Base-by-base conservation (phyloP, 139 green algal genomes). In the Chlorella sp. region DNA sequence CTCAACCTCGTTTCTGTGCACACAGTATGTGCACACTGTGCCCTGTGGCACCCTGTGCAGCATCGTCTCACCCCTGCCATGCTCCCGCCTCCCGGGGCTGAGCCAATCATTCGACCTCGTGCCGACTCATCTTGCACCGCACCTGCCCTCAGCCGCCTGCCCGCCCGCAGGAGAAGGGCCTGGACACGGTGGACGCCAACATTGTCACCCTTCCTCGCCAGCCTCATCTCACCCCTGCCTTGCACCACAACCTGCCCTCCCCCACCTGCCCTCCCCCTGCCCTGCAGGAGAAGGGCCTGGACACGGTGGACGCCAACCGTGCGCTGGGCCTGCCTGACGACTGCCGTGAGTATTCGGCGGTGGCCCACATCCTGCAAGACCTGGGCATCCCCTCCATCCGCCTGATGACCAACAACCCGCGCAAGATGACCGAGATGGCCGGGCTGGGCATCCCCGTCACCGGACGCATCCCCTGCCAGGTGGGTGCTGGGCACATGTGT, bases 101-200 rank as follows among this genome's bases (percentile, higher is more conserved):
- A 14, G 60, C 60, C 18, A 68, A 18, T n/a, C n/a, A n/a, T n/a
- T n/a, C n/a, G n/a, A n/a, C n/a, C n/a, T n/a, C n/a, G n/a, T n/a
- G n/a, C n/a, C n/a, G n/a, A n/a, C n/a, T n/a, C n/a, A n/a, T n/a
- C n/a, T n/a, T n/a, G 48, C 48, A 57, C 48, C 48, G 48, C 48
- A 57, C 48, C 48, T n/a, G 48, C 48, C 48, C 48, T 57, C 48
- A 5, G 7, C 5, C 48, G 48, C 48, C 48, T 57, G n/a, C n/a
- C n/a, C 48, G 48, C 48, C 48, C 48, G 77, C 95, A 99, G 96
- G 96, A 98, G 90, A 91, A 96, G 89, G 97, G 97, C 12, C 85
- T 98, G 32, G 97, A 99, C 93, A 99, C 97, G 0, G 97, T 99
- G 34, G 97, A 99, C 90, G 97, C 97, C 71, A 99, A 99, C 93